Evolutionary conservation across 2,329 filamentous ascomycete species (phyloP), one percentile per base, ranked within the genome.

Genomic region (Cercospora nicotianae): DNA sequence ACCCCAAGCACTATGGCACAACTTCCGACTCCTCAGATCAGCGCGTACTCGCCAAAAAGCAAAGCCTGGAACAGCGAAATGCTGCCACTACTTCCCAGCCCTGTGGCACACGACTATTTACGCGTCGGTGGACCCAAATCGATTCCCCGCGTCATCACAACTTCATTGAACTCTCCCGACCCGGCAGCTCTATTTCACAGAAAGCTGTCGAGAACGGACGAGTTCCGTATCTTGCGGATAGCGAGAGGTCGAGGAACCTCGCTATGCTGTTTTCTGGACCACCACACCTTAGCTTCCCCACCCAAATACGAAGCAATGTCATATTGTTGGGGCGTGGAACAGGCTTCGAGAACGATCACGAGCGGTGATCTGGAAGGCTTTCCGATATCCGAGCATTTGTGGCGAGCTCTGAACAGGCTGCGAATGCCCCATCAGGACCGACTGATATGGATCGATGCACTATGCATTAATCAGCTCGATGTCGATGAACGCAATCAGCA

Each of bases 391-490:
- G 58, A 67, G 31, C 69, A 70, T 57, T 53, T 70, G 20, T 67
- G 64, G 57, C 36, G 57, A 39, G 69, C 66, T 30, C 39, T 70
- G n/a, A 28, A 58, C 16, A 57, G 67, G 12, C 65, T 70, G 30
- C 64, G 69, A 8, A 36, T 63, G 12, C 4, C 42, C 3, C 12
- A 53, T 31, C 45, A 57, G 20, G 55, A 64, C 9, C 66, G 70
- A 12, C 20, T 60, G n/a, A 58, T 72, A 6, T 75, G 73, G 73
- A 63, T 73, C 13, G 73, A 75, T 65, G 67, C 67, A n/a, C 39
- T 75, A 1, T 74, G 69, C 61, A 75, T 75, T 53, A 70, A 74
- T 60, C 73, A 75, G 60, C 51, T 62, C 5, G 63, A 73, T 59
- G 57, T 70, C 36, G 51, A 53, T 13, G 74, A 75, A 48, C 65